Base-by-base conservation (phyloP, 1,284 basidiomycete genomes). In the Tremellales sp. region DNA sequence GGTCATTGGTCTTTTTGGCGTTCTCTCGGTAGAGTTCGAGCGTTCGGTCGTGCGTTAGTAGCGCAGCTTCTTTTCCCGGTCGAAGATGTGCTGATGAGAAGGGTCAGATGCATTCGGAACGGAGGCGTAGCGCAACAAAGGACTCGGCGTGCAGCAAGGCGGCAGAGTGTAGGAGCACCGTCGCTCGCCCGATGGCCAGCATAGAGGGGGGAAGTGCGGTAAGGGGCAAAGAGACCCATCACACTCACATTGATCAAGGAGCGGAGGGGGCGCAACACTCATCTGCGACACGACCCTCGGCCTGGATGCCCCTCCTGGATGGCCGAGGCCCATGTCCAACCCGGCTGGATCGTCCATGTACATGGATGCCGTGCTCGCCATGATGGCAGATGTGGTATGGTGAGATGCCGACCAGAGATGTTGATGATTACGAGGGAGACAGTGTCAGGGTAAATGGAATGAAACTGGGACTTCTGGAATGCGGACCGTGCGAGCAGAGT, bases 1-100 rank as follows among this genome's bases (percentile, higher is more conserved):
- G 93, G 72, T 98, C 92, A 75, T 97, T 92, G 0, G 92, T 95
- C 77, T 97, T 98, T 76, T 95, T 97, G 22, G 94, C 94, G 70
- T 98, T 98, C 39, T 86, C 82, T 35, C 95, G 86, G 76, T 98
- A 98, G 48, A 95, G 83, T 71, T 97, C 91, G 51, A 98, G 83
- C 3, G 94, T 98, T 58, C 88, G 88, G 72, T 91, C 88, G 73
- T 97, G 89, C 1, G 88, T 90, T 52, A 97, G 83, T 7, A 98
- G 80, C 7, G 90, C 83, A 3, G 93, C 94, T 61, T 92, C 84
- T 47, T 86, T 86, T 38, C 95, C 95, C 16, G 93, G 93, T 31
- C 85, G 82, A 34, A 98, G 81, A 73, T 98, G 94, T 34, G 91
- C 72, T 72, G 41, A 12, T 2, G 21, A 40, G 6, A 27, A 18